A percentile compares a stretch with the other conserved stretches of the same genome.
Evolutionary conservation across 2,329 filamentous ascomycete species (phyloP).

Genomic region (Rhinocladiella similis): DNA sequence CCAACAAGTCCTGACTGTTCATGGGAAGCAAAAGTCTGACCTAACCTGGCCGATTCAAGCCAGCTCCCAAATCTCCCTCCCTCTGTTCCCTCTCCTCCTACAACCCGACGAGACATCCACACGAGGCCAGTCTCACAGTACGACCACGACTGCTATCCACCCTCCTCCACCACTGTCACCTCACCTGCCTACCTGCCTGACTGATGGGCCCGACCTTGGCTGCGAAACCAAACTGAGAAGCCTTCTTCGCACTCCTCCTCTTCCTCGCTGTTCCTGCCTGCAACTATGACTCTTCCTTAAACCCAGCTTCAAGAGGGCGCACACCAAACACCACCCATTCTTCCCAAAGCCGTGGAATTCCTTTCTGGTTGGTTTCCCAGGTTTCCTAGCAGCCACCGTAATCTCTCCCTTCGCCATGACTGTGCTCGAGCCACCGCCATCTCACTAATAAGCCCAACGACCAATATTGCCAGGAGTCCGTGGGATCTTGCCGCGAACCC

Average conservation of each 20-base stretch:
- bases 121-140: not conserved
- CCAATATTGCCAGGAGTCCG: not conserved
- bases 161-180: conserved; percentile 2
- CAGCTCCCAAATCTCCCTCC: not conserved
- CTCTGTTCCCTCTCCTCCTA: not conserved
- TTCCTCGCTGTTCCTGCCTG: not conserved
- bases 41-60: not conserved
- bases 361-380: not conserved
- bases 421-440: conserved; percentile 21
- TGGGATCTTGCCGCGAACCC: conserved; percentile 1
- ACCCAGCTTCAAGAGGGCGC: conserved; percentile 7
- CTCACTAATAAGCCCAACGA: conserved; percentile 19
- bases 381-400: not conserved
- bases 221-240: too few species aligned
- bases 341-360: not conserved
- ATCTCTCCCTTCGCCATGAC: conserved; percentile 15
- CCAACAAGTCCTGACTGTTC: not conserved
- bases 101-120: not conserved
- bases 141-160: not conserved
- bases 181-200: not conserved
- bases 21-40: not conserved
- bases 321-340: not conserved
- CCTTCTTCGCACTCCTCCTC: not conserved
- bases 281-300: conserved; percentile 25
- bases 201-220: not conserved